These are phyloP conservation scores for Malassezia japonica DNA, from an alignment of 1,284 basidiomycete species.

Conservation along the genomic window DNA sequence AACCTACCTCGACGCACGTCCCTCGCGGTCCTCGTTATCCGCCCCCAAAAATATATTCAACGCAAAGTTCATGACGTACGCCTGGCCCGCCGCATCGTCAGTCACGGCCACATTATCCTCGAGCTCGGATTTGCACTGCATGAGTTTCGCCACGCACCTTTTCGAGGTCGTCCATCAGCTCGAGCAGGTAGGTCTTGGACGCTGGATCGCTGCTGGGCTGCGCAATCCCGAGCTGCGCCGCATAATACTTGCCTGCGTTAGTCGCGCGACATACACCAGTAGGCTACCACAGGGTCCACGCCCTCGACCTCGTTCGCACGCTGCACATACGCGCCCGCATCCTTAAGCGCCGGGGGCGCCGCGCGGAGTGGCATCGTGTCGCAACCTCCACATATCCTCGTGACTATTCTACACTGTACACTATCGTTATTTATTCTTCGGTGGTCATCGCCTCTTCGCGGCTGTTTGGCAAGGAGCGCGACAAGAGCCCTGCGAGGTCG, in stretches of 20 bases:
- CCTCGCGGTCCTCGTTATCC: slow-evolving; percentile 79
- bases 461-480: neutral
- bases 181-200: slow-evolving; percentile 63
- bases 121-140: slow-evolving; percentile 64
- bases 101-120: slow-evolving; percentile 70
- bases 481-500: slow-evolving; percentile 24
- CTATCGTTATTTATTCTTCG: neutral
- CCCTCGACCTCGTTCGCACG: slow-evolving; percentile 72
- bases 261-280: slow-evolving; percentile 63
- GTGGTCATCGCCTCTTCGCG: neutral
- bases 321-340: slow-evolving; percentile 69
- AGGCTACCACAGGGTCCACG: slow-evolving; percentile 75
- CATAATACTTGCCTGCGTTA: slow-evolving; percentile 60
- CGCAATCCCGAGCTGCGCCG: slow-evolving; percentile 71
- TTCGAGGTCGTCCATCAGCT: slow-evolving; percentile 70
- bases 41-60: slow-evolving; percentile 74
- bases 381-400: neutral
- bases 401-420: slow-evolving; percentile 5
- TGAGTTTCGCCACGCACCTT: slow-evolving; percentile 48
- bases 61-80: slow-evolving; percentile 90
- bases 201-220: slow-evolving; percentile 57
- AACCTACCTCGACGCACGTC: slow-evolving; percentile 62
- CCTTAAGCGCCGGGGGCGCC: slow-evolving; percentile 39
- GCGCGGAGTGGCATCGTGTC: neutral
- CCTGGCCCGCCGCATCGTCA: slow-evolving; percentile 68